These are phyloP conservation scores for Phanerochaete sordida DNA, from an alignment of 768 basidiomycete species.

Conservation along the genomic window DNA sequence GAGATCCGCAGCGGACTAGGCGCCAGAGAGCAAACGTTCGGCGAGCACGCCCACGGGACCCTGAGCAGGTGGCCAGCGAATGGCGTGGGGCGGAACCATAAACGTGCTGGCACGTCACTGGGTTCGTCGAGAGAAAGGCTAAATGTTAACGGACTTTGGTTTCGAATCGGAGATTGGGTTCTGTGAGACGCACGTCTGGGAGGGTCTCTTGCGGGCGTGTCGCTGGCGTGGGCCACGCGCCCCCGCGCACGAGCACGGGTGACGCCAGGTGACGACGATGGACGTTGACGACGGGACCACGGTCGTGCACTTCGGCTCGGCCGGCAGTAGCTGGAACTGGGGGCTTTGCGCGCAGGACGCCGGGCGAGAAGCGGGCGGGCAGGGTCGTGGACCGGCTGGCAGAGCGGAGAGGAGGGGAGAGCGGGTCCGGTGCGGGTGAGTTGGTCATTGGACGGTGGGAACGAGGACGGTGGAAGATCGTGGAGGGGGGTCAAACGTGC, in stretches of 20 bases:
- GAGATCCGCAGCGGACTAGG: background rate
- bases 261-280: too few species aligned
- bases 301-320: background rate
- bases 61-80: background rate
- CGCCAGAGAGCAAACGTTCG: background rate
- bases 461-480: constrained; percentile 5
- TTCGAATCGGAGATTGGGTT: constrained; percentile 1
- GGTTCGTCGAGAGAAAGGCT: background rate
- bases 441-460: constrained; percentile 1
- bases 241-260: background rate
- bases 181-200: background rate
- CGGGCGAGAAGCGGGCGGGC: background rate
- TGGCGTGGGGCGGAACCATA: background rate
- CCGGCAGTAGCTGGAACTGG: background rate
- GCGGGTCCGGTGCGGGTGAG: constrained; percentile 9
- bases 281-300: too few species aligned
- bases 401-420: background rate
- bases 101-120: constrained; percentile 2
- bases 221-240: background rate
- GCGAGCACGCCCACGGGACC: background rate
- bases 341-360: background rate
- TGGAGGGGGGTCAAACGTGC: constrained; percentile 11
- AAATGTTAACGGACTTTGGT: background rate
- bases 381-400: background rate
- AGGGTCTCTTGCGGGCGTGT: background rate